A percentile compares a stretch with the other conserved stretches of the same genome.
phyloP scores from a whole-genome alignment of 1,284 basidiomycete species.

The Puccinia horiana region DNA sequence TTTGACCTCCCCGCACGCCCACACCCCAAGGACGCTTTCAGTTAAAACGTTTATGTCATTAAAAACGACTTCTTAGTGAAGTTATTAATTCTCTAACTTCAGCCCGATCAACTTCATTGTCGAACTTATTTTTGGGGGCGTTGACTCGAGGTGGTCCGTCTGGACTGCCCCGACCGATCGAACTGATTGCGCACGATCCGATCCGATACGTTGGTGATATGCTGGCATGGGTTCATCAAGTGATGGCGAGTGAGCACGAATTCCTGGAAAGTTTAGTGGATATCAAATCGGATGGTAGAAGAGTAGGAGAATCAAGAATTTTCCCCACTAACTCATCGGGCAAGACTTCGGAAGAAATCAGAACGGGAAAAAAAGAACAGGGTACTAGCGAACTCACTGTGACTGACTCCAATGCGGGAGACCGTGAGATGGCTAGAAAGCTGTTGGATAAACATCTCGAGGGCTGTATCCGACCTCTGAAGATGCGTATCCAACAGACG shows the following conservation, averaged over 20 bases:
- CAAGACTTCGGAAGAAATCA: conserved; percentile 18
- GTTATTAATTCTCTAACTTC: conserved; percentile 76
- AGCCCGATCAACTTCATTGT: conserved; percentile 76
- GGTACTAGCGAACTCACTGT: conserved; percentile 58
- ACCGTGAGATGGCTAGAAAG: conserved; percentile 76
- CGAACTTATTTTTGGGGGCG: conserved; percentile 79
- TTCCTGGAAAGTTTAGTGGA: conserved; percentile 82
- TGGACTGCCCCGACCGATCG: conserved; percentile 86
- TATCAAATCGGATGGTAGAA: conserved; percentile 67
- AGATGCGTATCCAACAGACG: conserved; percentile 87
- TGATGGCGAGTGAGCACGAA: conserved; percentile 89
- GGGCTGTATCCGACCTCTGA: conserved; percentile 61
- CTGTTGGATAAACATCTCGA: conserved; percentile 81
- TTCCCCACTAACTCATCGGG: background rate
- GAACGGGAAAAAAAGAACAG: conserved; percentile 57
- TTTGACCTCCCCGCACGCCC: too few species aligned
- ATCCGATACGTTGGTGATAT: conserved; percentile 95
- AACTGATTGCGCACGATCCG: conserved; percentile 94
- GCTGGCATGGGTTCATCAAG: conserved; percentile 97
- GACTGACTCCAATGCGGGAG: conserved; percentile 62
- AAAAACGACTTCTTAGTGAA: conserved; percentile 64
- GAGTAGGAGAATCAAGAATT: conserved; percentile 70
- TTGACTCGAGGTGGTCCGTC: conserved; percentile 85
- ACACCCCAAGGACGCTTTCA: background rate
- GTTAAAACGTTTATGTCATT: background rate